Base-by-base conservation (phyloP, 805 yeast species). In the Metschnikowia anglica region DNA sequence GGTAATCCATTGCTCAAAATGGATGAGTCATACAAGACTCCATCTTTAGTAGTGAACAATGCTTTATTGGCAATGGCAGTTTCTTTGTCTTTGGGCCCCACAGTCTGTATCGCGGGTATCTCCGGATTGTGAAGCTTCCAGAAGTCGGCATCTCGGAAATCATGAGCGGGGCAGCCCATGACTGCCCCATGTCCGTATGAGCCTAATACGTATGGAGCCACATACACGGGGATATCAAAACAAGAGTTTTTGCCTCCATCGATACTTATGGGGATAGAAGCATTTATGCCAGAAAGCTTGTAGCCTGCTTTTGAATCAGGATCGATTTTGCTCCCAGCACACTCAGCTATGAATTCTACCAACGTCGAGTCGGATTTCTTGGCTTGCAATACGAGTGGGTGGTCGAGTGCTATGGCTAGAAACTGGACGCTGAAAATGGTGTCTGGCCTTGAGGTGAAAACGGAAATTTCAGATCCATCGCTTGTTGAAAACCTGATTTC, bases 101-200 rank as follows among this genome's bases (percentile, higher is more conserved):
- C 71, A 2, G 81, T 74, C 20, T 62, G 65, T 3, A 66, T 50
- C 0, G 75, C 60, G 2, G 73, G 67, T 2, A 56, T 42, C 0
- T 59, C 56, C 0, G 85, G 83, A 55, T 70, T 72, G 57, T 86
- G 86, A 33, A 66, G 56, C 3, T 59, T 53, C 97, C 97, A 91
- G 58, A 93, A 91, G 6, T 73, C 86, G 53, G 59, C 79, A 58
- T 93, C 99, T 47, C 98, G 74, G 34, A 71, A 68, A 62, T 93
- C 98, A 61, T 90, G 97, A 0, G 85, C 96, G 2, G 99, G 99
- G 55, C 95, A 88, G 1, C 99, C 99, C 98, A 93, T 91, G 0
- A 91, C 98, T 0, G 96, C 96, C 29, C 97, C 96, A 43, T 80
- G 80, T 0, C 97, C 97, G 58, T 91, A 91, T 3, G 76, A 67